Conservation (phyloP, 2,329 filamentous ascomycete genomes). For the Pseudogymnoascus sp. region DNA sequence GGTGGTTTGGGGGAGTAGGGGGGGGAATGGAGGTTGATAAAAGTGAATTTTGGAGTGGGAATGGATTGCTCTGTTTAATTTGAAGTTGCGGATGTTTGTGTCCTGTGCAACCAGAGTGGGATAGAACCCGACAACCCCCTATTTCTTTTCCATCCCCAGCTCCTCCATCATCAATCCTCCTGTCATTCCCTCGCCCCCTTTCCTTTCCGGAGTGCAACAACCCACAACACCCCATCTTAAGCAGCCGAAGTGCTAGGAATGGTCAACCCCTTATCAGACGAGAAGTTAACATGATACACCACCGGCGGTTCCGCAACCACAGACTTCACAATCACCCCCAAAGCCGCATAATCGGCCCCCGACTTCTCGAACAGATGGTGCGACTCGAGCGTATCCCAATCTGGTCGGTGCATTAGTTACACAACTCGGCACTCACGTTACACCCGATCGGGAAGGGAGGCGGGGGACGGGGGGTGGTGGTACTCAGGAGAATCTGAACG, state of each 20-base stretch:
- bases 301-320: not conserved
- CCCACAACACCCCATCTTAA: not conserved
- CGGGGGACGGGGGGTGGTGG: too few relatives aligned
- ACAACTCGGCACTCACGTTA: not conserved
- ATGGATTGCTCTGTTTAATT: not conserved
- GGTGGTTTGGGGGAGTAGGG: not conserved
- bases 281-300: not conserved
- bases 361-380: not conserved
- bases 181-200: too few relatives aligned
- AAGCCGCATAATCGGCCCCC: not conserved
- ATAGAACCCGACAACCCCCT: too few relatives aligned
- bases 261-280: not conserved
- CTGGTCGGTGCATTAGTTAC: not conserved
- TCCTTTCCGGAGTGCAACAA: not conserved
- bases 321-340: not conserved
- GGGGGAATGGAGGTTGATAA: not conserved
- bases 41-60: not conserved
- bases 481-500: slow-evolving; percentile 5
- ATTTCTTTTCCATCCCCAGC: not conserved
- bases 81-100: not conserved
- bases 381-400: not conserved
- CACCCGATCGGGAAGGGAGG: not conserved
- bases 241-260: not conserved
- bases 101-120: not conserved
- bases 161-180: not conserved